Conservation (phyloP, 2,329 filamentous ascomycete species). For the Didymella keratinophila region DNA sequence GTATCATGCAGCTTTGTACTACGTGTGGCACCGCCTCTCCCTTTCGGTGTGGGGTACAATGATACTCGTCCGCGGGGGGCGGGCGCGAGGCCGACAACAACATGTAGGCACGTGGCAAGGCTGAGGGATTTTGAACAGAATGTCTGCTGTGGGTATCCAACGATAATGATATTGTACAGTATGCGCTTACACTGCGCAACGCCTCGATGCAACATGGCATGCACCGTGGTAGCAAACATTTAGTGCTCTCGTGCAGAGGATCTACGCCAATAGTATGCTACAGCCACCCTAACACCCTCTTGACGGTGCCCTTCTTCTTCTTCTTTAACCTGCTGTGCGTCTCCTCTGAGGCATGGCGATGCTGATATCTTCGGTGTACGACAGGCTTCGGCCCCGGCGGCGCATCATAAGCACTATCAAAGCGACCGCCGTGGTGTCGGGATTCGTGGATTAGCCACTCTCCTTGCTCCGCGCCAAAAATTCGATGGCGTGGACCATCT, state of each 20-base stretch:
- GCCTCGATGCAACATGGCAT: neutral
- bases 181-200: too few species aligned
- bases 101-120: too few species aligned
- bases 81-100: too few species aligned
- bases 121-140: too few species aligned
- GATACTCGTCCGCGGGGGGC: too few species aligned
- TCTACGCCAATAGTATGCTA: too few species aligned
- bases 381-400: neutral
- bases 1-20: too few species aligned
- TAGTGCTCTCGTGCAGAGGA: too few species aligned
- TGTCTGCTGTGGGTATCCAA: neutral
- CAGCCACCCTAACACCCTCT: constrained; percentile 25
- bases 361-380: neutral
- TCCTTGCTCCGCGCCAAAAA: neutral
- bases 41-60: too few species aligned
- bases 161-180: neutral
- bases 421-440: neutral
- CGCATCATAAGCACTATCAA: constrained; percentile 5
- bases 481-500: neutral
- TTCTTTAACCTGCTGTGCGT: neutral
- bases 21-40: too few species aligned
- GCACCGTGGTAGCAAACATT: too few species aligned
- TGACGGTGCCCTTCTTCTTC: constrained; percentile 15
- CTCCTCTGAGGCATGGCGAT: constrained; percentile 7
- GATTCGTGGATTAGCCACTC: too few species aligned